phyloP scores from a whole-genome alignment of 768 basidiomycete genomes.

The Stropharia rugosoannulata region DNA sequence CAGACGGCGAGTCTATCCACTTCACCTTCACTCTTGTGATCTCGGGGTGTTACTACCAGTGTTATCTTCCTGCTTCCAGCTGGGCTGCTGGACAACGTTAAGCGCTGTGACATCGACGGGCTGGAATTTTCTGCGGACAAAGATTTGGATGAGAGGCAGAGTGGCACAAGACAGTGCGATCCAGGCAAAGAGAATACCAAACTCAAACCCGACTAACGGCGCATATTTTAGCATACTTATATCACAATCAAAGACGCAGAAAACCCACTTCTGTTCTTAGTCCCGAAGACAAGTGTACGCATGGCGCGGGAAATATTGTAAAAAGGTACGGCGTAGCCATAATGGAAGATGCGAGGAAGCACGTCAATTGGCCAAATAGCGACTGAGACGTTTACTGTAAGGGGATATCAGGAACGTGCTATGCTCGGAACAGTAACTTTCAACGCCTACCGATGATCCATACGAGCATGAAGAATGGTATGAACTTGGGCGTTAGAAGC shows the following conservation, averaged over 20 bases:
- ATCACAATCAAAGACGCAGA: not conserved
- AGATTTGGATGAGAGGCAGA: constrained; percentile 18
- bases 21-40: not conserved
- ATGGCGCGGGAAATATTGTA: constrained; percentile 59
- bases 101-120: not conserved
- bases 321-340: constrained; percentile 65
- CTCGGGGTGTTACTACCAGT: not conserved
- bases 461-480: constrained; percentile 60
- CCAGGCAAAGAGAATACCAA: constrained; percentile 57
- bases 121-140: constrained; percentile 7
- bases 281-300: constrained; percentile 57
- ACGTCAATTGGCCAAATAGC: constrained; percentile 51
- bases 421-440: too few species aligned
- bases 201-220: constrained; percentile 52
- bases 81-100: not conserved
- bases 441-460: constrained; percentile 58
- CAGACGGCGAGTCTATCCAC: not conserved
- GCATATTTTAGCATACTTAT: not conserved
- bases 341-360: constrained; percentile 52
- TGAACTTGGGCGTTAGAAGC: constrained; percentile 47
- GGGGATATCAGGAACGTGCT: not conserved
- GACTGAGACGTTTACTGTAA: constrained; percentile 56
- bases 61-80: not conserved
- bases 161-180: constrained; percentile 25
- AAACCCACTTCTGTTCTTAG: constrained; percentile 51